Evolutionary conservation across 352 stramenopile genomes (phyloP), one percentile per base, ranked within the genome.

Genomic region (Saprolegnia diclina): DNA sequence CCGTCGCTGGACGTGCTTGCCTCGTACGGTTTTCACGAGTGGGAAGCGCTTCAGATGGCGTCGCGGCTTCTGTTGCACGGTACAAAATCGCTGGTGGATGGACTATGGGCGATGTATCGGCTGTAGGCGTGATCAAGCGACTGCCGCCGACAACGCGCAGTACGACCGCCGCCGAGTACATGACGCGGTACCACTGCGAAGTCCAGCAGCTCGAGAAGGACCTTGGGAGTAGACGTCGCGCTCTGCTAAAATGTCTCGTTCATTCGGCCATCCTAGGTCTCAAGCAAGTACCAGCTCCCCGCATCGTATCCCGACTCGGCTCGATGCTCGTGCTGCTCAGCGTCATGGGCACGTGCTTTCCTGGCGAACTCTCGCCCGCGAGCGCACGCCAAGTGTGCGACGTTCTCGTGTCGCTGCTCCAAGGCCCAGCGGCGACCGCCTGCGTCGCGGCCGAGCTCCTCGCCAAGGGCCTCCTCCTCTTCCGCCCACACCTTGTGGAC

Each of bases 261-360:
- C 4, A 67, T 77, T 19, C 71, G 74, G 22, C 73, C 76, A 14
- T 65, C 73, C 1, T 73, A 89, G 16, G 82, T 18, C 46, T 53
- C 21, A 57, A n/a, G 21, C 19, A n/a, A 13, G 11, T 56, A 9
- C 46, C 62, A 32, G 35, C 46, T 11, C 24, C 50, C 7, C 7
- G 21, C 16, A 32, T 85, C 0, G 79, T 92, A 0, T 75, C 79
- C 46, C 78, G 81, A 10, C 61, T 92, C 3, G 87, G 87, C 5
- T 85, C 87, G 22, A 74, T 92, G 5, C 83, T 94, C 52, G 80
- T 94, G 11, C 44, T 94, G 29, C 72, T 92, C 55, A 92, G 87
- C 62, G 91, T 92, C 80, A 86, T 93, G 10, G 87, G 87, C n/a
- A 94, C 87, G 24, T 92, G 83, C 65, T 94, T 86, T 57, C 87